These are phyloP conservation scores for Trichoderma gracile DNA, from an alignment of 2,329 filamentous ascomycete species.

Conservation along the genomic window DNA sequence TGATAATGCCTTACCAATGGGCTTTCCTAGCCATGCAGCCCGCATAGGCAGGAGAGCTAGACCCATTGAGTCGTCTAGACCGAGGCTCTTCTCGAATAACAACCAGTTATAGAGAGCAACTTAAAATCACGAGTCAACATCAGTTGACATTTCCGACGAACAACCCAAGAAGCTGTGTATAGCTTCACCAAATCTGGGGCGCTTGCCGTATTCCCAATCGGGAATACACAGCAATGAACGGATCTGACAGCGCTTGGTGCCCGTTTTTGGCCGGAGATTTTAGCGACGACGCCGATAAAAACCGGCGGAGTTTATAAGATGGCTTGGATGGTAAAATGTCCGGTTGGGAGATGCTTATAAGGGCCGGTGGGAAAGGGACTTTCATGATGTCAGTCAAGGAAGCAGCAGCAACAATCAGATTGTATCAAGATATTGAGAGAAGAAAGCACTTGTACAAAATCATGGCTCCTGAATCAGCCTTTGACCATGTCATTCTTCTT, in stretches of 20 bases:
- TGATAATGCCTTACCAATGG: too few species aligned
- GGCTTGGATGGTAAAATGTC: slow-evolving; percentile 9
- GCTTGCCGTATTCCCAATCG: not conserved
- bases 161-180: not conserved
- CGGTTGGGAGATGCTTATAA: slow-evolving; percentile 4
- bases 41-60: too few species aligned
- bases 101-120: too few species aligned
- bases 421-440: not conserved
- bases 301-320: not conserved
- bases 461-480: slow-evolving; percentile 10
- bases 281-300: not conserved
- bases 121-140: too few species aligned
- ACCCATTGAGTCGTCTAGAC: too few species aligned
- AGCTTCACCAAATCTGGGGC: not conserved
- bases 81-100: too few species aligned
- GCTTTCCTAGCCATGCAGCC: too few species aligned
- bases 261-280: too few species aligned
- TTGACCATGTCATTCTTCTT: slow-evolving; percentile 17
- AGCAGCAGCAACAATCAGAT: not conserved
- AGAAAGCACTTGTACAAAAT: not conserved
- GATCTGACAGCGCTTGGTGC: not conserved
- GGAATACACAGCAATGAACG: not conserved
- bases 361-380: not conserved
- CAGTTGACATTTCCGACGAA: not conserved
- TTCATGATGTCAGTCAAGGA: not conserved